These are phyloP conservation scores for Bassia scoparia DNA, from an alignment of 148 eudicot genomes.

Conservation along the genomic window DNA sequence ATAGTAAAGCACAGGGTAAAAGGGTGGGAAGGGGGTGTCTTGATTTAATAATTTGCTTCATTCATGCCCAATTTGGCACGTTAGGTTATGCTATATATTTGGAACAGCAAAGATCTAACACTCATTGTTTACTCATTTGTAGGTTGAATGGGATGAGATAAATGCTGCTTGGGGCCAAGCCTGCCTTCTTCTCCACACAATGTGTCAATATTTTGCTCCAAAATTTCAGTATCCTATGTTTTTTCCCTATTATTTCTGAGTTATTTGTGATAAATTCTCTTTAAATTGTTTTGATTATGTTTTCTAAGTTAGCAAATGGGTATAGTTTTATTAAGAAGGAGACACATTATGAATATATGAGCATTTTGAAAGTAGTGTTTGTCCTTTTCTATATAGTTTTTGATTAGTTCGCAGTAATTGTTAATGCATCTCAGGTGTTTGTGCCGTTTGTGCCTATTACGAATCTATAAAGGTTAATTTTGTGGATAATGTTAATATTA, in stretches of 20 bases:
- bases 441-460: not conserved
- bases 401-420: not conserved
- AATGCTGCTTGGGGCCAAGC: constrained; percentile 99
- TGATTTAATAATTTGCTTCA: not conserved
- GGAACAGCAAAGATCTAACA: not conserved
- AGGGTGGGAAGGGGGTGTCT: not conserved
- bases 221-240: constrained; percentile 85
- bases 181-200: constrained; percentile 94
- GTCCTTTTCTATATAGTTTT: not conserved
- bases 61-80: not conserved
- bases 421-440: not conserved
- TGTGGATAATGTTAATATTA: not conserved
- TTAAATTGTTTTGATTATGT: not conserved
- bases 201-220: constrained; percentile 91
- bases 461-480: not conserved
- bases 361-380: not conserved
- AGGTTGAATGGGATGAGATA: constrained; percentile 99
- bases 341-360: not conserved
- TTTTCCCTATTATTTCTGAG: not conserved
- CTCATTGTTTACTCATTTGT: constrained; percentile 21
- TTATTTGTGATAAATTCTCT: not conserved
- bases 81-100: not conserved
- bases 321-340: not conserved
- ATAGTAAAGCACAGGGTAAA: not conserved
- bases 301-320: too few species aligned